Base-by-base conservation (phyloP, 192 early-diverging fungal species). In the Rhizophagus prolifer region DNA sequence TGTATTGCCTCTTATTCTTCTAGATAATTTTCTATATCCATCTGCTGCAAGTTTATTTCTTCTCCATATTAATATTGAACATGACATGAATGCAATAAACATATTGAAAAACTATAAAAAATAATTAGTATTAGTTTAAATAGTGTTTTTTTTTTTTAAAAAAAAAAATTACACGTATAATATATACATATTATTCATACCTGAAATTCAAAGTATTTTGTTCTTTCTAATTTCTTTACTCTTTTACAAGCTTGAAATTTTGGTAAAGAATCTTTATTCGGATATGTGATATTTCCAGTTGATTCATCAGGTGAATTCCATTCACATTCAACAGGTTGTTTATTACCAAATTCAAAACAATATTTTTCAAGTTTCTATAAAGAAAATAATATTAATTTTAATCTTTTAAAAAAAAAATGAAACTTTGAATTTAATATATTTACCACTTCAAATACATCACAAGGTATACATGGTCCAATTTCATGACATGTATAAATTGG, bases 131-230 rank as follows among this genome's bases (percentile, higher is more conserved):
- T n/a, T n/a, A n/a, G n/a, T n/a, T n/a, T n/a, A n/a, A n/a, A n/a
- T n/a, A n/a, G n/a, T n/a, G n/a, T n/a, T n/a, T n/a, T n/a, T n/a
- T n/a, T n/a, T n/a, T n/a, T n/a, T n/a, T n/a, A n/a, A n/a, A n/a
- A n/a, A n/a, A n/a, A n/a, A n/a, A n/a, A n/a, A n/a, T n/a, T n/a
- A n/a, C n/a, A n/a, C n/a, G n/a, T n/a, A n/a, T n/a, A n/a, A n/a
- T n/a, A n/a, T n/a, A n/a, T n/a, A n/a, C n/a, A n/a, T n/a, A n/a
- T n/a, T n/a, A n/a, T n/a, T n/a, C 30, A 31, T 30, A 72, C 70
- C 70, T 72, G 70, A 25, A 72, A 72, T 72, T 72, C 38, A 25
- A 72, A 31, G 28, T 38, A 72, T 58, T 59, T 50, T 47, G 50
- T 26, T 54, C 16, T 72, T 16, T 72, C 70, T 0, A 72, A 25